phyloP scores from a whole-genome alignment of 345 rosid species.

The Salix dunnii region DNA sequence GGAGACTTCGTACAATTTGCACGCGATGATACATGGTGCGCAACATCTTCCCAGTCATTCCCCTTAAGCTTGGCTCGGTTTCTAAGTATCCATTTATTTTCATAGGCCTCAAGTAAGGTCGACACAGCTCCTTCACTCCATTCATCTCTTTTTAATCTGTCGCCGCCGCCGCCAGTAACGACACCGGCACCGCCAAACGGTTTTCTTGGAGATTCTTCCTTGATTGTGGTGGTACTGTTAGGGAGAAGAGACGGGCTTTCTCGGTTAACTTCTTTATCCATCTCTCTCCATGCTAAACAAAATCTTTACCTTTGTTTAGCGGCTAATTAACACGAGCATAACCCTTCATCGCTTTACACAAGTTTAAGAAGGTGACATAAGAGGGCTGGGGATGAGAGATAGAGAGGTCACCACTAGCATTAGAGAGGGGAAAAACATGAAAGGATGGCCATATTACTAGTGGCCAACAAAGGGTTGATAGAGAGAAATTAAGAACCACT shows the following conservation, averaged over 20 bases:
- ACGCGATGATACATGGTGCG: constrained; percentile 68
- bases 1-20: constrained; percentile 58
- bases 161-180: constrained; percentile 29
- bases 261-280: constrained; percentile 60
- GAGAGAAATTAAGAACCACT: constrained; percentile 39
- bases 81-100: constrained; percentile 78
- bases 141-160: constrained; percentile 82
- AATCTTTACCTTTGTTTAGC: constrained; percentile 20
- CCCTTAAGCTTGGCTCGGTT: constrained; percentile 95
- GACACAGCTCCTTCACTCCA: constrained; percentile 99
- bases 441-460: not conserved
- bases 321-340: constrained; percentile 23
- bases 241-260: constrained; percentile 43
- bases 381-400: constrained; percentile 3
- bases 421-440: constrained; percentile 10
- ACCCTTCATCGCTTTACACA: not conserved
- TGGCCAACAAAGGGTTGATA: constrained; percentile 12
- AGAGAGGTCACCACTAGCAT: constrained; percentile 33
- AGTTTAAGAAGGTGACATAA: not conserved
- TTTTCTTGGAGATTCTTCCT: constrained; percentile 42
- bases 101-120: constrained; percentile 85
- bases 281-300: constrained; percentile 44
- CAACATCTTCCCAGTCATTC: constrained; percentile 96
- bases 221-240: constrained; percentile 9
- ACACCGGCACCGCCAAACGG: constrained; percentile 10